Percentiles rank a stretch among this genome's conserved stretches.
These are phyloP conservation scores for Zalaria sp. DNA, from an alignment of 2,329 filamentous ascomycete species.

Conservation along the genomic window DNA sequence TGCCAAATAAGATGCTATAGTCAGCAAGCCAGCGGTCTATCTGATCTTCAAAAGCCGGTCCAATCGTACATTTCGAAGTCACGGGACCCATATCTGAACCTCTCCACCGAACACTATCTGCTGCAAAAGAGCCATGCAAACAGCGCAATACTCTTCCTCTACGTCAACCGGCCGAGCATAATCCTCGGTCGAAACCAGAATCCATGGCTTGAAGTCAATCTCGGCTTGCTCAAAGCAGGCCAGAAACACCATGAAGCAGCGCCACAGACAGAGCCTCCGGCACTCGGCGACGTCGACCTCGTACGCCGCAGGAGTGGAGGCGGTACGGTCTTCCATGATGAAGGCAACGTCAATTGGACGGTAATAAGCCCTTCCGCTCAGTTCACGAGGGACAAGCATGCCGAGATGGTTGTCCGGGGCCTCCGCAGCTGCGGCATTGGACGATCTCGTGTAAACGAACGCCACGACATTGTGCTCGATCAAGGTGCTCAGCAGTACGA, in stretches of 20 bases:
- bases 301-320: slow-evolving; percentile 80
- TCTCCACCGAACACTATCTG: slow-evolving; percentile 85
- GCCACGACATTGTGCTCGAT: slow-evolving; percentile 84
- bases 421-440: slow-evolving; percentile 45
- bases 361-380: slow-evolving; percentile 65
- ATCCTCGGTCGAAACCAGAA: slow-evolving; percentile 96
- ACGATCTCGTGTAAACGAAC: slow-evolving; percentile 63
- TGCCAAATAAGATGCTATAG: too few species aligned
- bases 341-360: slow-evolving; percentile 87
- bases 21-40: too few species aligned
- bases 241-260: slow-evolving; percentile 9
- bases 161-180: slow-evolving; percentile 74
- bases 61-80: slow-evolving; percentile 38
- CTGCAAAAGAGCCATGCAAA: slow-evolving; percentile 58
- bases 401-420: slow-evolving; percentile 83
- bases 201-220: slow-evolving; percentile 83
- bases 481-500: slow-evolving; percentile 17
- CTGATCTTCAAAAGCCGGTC: slow-evolving; percentile 12
- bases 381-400: slow-evolving; percentile 79
- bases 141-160: slow-evolving; percentile 72
- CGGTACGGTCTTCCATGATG: slow-evolving; percentile 87
- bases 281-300: slow-evolving; percentile 38
- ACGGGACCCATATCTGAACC: slow-evolving; percentile 70
- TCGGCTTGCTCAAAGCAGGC: slow-evolving; percentile 42
- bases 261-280: slow-evolving; percentile 20